Evolutionary conservation across 148 eudicot species (phyloP), one percentile per base, ranked within the genome.

Genomic region (Silene conica): DNA sequence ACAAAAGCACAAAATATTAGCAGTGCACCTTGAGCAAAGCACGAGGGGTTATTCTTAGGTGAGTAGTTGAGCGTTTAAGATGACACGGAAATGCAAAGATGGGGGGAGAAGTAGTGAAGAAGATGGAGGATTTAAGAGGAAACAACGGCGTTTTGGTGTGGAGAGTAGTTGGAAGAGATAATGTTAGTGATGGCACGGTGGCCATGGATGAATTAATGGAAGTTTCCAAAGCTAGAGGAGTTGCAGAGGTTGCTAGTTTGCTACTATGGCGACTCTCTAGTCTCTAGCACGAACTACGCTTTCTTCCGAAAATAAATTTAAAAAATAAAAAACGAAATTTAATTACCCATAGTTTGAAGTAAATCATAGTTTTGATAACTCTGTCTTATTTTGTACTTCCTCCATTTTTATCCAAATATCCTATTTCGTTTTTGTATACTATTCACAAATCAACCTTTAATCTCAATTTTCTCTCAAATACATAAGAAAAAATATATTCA

Each of bases 1-100:
- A 26, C 19, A 59, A 55, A 28, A 58, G 58, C 52, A 67, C 11
- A 0, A 74, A 46, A 41, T 3, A 23, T 5, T 0, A 0, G 14
- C 5, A 22, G 13, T 43, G 9, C 15, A 83, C 85, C 83, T 80
- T 77, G n/a, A 83, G 58, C 57, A 78, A 77, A 0, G 79, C 79
- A 62, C 69, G 34, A 16, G 81, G 52, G 13, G 26, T 21, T 60
- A 52, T 45, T 70, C 69, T 69, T 52, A 64, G 25, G 14, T 45
- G 64, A 60, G 12, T 43, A 20, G 21, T 61, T 2, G 50, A 55
- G 25, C 73, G 73, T 41, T 20, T 65, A 54, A 61, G 25, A 52
- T 7, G 71, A 71, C 5, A n/a, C 54, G 82, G 75, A 31, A 50
- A 61, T 23, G 71, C 28, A 20, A 26, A 62, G 15, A 55, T 65